Evolutionary conservation across 2,329 filamentous ascomycete species (phyloP).

Genomic region (Xylariales sp.): DNA sequence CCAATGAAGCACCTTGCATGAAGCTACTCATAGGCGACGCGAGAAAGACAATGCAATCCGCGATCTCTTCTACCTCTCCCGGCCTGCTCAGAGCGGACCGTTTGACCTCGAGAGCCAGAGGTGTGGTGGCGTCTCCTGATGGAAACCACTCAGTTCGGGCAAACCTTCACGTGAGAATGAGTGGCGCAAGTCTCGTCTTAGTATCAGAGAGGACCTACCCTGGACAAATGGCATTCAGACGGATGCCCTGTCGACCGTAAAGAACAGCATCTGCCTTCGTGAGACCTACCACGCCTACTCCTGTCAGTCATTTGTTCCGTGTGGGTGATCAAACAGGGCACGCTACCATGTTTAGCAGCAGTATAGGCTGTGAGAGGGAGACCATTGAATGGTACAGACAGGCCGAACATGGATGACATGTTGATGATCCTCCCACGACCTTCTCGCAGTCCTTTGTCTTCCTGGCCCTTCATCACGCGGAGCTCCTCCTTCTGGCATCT

Average conservation of each 20-base stretch:
- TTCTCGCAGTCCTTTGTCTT: conserved; percentile 33
- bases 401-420: conserved; percentile 46
- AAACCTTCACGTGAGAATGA: background rate
- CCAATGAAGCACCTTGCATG: conserved; percentile 42
- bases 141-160: background rate
- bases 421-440: conserved; percentile 51
- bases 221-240: conserved; percentile 47
- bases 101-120: conserved; percentile 32
- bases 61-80: conserved; percentile 46
- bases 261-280: conserved; percentile 41
- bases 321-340: background rate
- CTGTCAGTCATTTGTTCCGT: background rate
- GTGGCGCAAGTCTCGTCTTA: background rate
- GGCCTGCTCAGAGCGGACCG: conserved; percentile 44
- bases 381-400: conserved; percentile 32
- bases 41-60: conserved; percentile 46
- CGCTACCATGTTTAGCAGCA: conserved; percentile 44
- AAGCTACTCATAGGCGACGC: conserved; percentile 49
- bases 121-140: background rate
- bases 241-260: conserved; percentile 39
- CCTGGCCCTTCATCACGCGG: conserved; percentile 45
- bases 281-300: conserved; percentile 40
- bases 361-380: conserved; percentile 34
- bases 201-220: conserved; percentile 18
- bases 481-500: conserved; percentile 51